Evolutionary conservation across 2,329 filamentous ascomycete species (phyloP).

Genomic region (Alternaria angustiovoidea): DNA sequence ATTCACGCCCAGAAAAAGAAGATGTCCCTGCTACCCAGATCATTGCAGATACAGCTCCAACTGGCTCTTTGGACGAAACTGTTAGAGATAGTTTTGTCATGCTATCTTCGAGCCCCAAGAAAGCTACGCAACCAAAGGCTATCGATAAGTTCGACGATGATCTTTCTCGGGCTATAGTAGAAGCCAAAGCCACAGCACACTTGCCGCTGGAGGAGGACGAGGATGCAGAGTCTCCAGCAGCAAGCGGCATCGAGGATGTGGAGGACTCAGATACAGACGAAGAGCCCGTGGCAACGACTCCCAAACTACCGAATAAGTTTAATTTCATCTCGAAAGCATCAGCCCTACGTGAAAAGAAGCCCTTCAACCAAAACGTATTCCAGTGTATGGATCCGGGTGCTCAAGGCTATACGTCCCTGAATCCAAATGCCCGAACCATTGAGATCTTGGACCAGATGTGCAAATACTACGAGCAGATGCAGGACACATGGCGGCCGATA

Average conservation of each 20-base stretch:
- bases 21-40: constrained; percentile 27
- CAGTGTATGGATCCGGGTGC: constrained; percentile 68
- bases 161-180: constrained; percentile 70
- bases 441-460: constrained; percentile 80
- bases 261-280: constrained; percentile 35
- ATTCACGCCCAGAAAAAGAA: constrained; percentile 51
- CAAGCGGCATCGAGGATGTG: constrained; percentile 15
- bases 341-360: constrained; percentile 23
- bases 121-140: neutral
- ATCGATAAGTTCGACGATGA: constrained; percentile 58
- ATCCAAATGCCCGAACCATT: constrained; percentile 80
- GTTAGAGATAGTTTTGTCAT: constrained; percentile 44
- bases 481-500: constrained; percentile 77
- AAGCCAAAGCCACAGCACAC: constrained; percentile 67
- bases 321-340: constrained; percentile 15
- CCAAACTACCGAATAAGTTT: constrained; percentile 20
- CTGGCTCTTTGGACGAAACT: constrained; percentile 23
- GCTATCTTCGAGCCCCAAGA: constrained; percentile 15
- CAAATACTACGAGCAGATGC: constrained; percentile 76
- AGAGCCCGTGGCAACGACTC: constrained; percentile 20
- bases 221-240: neutral
- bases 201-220: constrained; percentile 52
- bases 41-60: neutral
- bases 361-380: constrained; percentile 55
- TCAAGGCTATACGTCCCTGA: constrained; percentile 55